phyloP scores from a whole-genome alignment of 129 eudicot species.

The Centella asiatica region DNA sequence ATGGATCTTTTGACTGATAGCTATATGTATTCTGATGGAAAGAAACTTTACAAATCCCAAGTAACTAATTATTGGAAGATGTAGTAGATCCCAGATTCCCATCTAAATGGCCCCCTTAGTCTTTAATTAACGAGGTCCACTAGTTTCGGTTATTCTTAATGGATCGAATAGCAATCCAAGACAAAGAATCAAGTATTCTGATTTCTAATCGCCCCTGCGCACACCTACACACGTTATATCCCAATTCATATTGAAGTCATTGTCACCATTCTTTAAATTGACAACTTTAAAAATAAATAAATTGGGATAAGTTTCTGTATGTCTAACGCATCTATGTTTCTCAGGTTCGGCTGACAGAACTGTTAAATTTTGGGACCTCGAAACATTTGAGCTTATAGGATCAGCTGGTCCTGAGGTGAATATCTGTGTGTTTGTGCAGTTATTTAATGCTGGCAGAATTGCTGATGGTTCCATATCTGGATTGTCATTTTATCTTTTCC shows the following conservation, averaged over 20 bases:
- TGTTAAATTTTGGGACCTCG: conserved; percentile 97
- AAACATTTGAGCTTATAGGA: conserved; percentile 96
- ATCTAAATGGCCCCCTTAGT: too few species aligned
- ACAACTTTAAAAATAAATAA: background rate
- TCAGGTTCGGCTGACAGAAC: conserved; percentile 94
- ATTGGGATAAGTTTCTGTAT: background rate
- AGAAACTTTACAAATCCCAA: background rate
- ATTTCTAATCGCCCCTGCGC: too few species aligned
- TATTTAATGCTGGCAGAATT: too few species aligned
- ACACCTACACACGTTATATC: too few species aligned
- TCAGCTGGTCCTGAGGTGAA: conserved; percentile 96
- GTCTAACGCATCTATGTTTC: background rate
- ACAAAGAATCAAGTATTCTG: background rate
- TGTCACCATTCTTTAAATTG: background rate
- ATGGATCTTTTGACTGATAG: background rate
- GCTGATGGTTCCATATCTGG: too few species aligned
- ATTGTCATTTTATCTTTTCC: background rate
- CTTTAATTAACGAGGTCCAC: too few species aligned
- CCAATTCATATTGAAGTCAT: background rate
- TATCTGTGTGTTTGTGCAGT: conserved; percentile 6
- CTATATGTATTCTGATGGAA: background rate
- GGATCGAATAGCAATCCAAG: background rate
- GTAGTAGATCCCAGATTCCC: background rate
- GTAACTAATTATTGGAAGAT: background rate
- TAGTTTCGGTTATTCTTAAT: background rate